Percentiles rank a stretch among this genome's conserved stretches.
phyloP scores from a whole-genome alignment of 2,329 filamentous ascomycete species.

The Beauveria sp. region DNA sequence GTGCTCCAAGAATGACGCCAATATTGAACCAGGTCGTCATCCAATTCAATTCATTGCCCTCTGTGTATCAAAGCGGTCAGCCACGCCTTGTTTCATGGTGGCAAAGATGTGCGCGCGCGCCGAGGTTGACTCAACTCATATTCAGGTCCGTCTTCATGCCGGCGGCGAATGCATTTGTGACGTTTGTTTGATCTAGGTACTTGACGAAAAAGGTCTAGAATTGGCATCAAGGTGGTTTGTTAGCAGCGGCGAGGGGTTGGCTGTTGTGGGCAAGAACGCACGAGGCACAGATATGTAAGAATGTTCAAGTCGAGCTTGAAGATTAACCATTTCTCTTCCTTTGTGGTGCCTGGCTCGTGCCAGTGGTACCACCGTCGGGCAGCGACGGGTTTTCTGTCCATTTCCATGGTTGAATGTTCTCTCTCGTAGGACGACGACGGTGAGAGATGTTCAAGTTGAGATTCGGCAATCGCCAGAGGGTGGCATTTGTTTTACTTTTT shows the following conservation, averaged over 20 bases:
- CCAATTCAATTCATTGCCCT: constrained; percentile 24
- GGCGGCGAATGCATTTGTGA: neutral
- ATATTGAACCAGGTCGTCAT: constrained; percentile 40
- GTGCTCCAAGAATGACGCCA: constrained; percentile 37
- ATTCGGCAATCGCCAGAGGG: neutral
- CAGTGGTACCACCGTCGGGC: constrained; percentile 27
- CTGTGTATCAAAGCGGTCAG: neutral
- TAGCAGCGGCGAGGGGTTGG: neutral
- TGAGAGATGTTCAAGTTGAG: neutral
- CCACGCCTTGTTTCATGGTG: neutral
- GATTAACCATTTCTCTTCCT: constrained; percentile 36
- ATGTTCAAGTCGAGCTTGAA: constrained; percentile 44
- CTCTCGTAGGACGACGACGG: neutral
- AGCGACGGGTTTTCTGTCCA: neutral
- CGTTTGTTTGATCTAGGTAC: neutral
- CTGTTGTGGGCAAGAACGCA: neutral
- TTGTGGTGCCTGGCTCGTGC: constrained; percentile 32
- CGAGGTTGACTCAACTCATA: neutral
- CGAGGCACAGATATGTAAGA: constrained; percentile 29
- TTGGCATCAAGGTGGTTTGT: neutral
- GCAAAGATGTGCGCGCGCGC: neutral
- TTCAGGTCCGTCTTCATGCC: neutral
- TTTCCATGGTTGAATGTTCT: neutral
- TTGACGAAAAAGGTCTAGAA: neutral
- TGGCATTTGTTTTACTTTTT: neutral